A percentile compares a stretch with the other conserved stretches of the same genome.
Conservation (phyloP, 495 filamentous ascomycete genomes). For the Penicillium canariense region DNA sequence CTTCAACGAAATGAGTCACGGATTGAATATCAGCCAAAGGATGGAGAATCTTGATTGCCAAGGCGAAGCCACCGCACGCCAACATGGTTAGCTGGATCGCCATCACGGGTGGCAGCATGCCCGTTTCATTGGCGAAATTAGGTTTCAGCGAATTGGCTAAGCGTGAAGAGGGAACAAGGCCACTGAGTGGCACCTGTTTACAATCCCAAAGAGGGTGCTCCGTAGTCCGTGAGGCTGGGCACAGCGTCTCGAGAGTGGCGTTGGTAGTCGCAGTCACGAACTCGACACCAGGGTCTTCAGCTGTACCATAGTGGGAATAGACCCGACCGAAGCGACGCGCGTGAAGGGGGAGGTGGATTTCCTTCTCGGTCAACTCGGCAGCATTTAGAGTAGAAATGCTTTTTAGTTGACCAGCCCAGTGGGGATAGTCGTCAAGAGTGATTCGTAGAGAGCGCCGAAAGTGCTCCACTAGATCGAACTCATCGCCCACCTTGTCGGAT, state of each 20-base stretch:
- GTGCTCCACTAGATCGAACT: slow-evolving; percentile 11
- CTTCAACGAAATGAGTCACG: slow-evolving; percentile 45
- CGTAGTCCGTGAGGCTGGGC: slow-evolving; percentile 22
- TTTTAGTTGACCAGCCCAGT: slow-evolving; percentile 30
- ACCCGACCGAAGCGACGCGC: slow-evolving; percentile 34
- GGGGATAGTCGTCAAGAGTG: slow-evolving; percentile 32
- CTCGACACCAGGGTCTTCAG: slow-evolving; percentile 35
- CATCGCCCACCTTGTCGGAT: slow-evolving; percentile 1
- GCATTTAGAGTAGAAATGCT: slow-evolving; percentile 13
- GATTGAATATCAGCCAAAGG: slow-evolving; percentile 47
- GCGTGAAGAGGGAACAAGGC: slow-evolving; percentile 6
- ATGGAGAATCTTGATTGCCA: slow-evolving; percentile 45
- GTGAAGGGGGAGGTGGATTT: slow-evolving; percentile 14
- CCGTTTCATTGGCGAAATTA: not conserved
- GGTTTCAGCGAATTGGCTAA: slow-evolving; percentile 9
- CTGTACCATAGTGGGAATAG: slow-evolving; percentile 30
- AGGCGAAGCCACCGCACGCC: slow-evolving; percentile 39
- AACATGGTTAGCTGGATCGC: slow-evolving; percentile 40
- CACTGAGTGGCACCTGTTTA: slow-evolving; percentile 16
- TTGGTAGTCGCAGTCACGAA: slow-evolving; percentile 28
- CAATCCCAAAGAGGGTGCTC: slow-evolving; percentile 28
- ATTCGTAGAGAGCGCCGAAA: slow-evolving; percentile 24
- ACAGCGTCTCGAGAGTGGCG: slow-evolving; percentile 26
- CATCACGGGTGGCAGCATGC: slow-evolving; percentile 26
- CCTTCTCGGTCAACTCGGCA: not conserved